Evolutionary conservation across 352 stramenopile genomes (phyloP).

Genomic region (Peronospora destructor): DNA sequence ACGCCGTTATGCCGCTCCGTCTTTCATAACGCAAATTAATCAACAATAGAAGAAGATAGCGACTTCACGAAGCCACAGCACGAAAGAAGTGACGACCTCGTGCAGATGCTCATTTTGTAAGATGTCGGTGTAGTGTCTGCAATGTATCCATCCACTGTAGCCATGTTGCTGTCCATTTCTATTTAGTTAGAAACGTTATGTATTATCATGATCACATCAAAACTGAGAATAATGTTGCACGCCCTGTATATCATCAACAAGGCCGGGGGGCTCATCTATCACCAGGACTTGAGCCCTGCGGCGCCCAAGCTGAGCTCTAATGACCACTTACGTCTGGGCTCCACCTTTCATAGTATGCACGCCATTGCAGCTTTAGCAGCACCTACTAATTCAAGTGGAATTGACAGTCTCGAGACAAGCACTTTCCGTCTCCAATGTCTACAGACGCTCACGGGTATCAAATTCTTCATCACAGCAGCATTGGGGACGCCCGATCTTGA

Average conservation of each 20-base stretch:
- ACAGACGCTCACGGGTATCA: constrained; percentile 88
- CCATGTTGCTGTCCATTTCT: neutral
- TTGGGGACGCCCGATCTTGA: constrained; percentile 82
- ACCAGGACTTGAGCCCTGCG: constrained; percentile 82
- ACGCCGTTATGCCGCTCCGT: no score
- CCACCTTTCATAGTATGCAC: constrained; percentile 92
- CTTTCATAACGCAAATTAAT: no score
- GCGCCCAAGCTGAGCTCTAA: constrained; percentile 87
- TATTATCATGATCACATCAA: neutral
- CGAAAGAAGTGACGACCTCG: no score
- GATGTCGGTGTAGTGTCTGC: neutral
- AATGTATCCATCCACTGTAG: neutral
- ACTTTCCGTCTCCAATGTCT: constrained; percentile 91
- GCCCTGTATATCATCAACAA: constrained; percentile 94
- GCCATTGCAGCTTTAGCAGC: constrained; percentile 85
- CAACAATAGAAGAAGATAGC: no score
- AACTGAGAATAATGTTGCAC: constrained; percentile 61
- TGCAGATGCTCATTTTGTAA: no score
- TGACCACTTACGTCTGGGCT: constrained; percentile 89
- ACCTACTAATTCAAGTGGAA: constrained; percentile 77
- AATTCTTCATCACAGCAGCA: constrained; percentile 91
- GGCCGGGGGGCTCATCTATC: constrained; percentile 89
- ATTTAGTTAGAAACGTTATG: neutral
- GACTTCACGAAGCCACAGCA: no score
- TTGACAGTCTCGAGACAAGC: constrained; percentile 88